Conservation (phyloP, 805 yeast species). For the Starmerella kuoi region DNA sequence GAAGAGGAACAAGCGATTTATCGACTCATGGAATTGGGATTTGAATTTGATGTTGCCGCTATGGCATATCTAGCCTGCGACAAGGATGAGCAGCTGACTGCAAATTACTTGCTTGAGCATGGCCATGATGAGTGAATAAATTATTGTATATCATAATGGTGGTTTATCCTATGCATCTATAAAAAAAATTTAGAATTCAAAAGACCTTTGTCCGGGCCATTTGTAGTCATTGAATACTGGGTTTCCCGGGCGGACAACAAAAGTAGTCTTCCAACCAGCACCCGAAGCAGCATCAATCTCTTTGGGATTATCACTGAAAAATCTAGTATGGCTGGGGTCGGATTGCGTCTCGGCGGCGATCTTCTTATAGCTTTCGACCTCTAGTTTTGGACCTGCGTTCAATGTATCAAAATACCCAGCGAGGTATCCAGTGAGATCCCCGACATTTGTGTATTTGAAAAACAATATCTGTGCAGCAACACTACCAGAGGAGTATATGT, state of each 20-base stretch:
- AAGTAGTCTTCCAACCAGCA: constrained; percentile 47
- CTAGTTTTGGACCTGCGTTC: constrained; percentile 65
- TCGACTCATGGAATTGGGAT: constrained; percentile 85
- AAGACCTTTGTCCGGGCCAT: constrained; percentile 6
- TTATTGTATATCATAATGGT: neutral
- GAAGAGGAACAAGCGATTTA: constrained; percentile 84
- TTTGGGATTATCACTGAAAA: constrained; percentile 65
- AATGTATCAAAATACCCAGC: constrained; percentile 74
- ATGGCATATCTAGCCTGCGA: constrained; percentile 97
- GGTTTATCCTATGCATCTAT: neutral
- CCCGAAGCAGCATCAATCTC: constrained; percentile 66
- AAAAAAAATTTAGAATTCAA: neutral
- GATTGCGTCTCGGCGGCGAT: constrained; percentile 38
- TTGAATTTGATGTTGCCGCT: constrained; percentile 72
- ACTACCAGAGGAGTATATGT: constrained; percentile 82
- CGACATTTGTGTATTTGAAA: constrained; percentile 45
- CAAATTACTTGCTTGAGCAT: constrained; percentile 65
- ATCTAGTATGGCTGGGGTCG: constrained; percentile 34
- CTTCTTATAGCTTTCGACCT: constrained; percentile 41
- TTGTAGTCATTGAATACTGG: constrained; percentile 20
- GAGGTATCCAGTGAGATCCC: constrained; percentile 37
- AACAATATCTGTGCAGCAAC: constrained; percentile 74
- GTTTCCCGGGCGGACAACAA: constrained; percentile 72
- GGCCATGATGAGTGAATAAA: constrained; percentile 22
- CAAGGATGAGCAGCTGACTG: constrained; percentile 92